Conservation (phyloP, 495 filamentous ascomycete species). For the Chaetomium fimeti region DNA sequence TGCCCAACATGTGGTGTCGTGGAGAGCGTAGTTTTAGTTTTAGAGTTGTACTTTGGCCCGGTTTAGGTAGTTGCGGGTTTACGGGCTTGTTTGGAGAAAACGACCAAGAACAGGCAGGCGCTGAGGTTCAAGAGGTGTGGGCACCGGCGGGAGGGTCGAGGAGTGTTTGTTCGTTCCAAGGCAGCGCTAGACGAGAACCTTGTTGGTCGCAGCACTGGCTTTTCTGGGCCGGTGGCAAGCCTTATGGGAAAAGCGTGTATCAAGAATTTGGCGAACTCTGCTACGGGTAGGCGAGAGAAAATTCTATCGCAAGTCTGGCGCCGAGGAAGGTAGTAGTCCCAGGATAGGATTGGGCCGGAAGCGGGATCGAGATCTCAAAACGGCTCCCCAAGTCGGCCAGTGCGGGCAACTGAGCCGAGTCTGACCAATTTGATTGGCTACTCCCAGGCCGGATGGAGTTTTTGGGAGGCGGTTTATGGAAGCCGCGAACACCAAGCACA, state of each 20-base stretch:
- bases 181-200: neutral
- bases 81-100: neutral
- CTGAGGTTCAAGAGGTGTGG: neutral
- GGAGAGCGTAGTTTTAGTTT: neutral
- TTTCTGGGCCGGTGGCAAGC: neutral
- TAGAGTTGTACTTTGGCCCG: too few species aligned
- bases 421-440: constrained; percentile 13
- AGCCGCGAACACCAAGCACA: neutral
- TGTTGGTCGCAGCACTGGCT: neutral
- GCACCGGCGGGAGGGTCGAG: constrained; percentile 1
- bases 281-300: neutral
- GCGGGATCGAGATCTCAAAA: constrained; percentile 24
- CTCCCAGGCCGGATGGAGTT: constrained; percentile 3
- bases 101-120: neutral
- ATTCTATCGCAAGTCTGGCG: neutral
- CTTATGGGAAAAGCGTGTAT: neutral
- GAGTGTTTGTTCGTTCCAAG: neutral
- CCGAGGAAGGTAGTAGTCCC: neutral
- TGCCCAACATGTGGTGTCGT: constrained; percentile 21
- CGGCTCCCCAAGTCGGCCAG: constrained; percentile 3
- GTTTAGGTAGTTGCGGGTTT: neutral
- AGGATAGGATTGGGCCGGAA: constrained; percentile 16
- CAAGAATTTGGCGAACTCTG: neutral
- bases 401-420: constrained; percentile 2
- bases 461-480: constrained; percentile 1